Evolutionary conservation across 768 basidiomycete genomes (phyloP).

Genomic region (Boletus subcaerulescens): DNA sequence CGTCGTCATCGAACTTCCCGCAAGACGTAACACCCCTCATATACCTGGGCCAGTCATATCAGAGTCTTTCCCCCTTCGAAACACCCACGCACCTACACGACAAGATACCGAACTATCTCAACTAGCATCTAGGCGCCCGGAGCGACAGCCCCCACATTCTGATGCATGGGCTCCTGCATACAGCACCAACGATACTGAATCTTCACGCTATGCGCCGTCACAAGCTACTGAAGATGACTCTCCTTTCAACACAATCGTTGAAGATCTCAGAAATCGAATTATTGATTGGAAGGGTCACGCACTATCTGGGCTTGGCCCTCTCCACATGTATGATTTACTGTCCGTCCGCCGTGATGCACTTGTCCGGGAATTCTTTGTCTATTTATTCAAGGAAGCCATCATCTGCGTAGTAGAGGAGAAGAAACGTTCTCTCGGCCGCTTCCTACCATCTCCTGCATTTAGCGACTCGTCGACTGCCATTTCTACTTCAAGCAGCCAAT

Average conservation of each 20-base stretch:
- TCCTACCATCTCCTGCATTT: constrained; percentile 63
- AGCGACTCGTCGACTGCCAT: constrained; percentile 49
- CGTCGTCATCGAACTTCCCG: constrained; percentile 88
- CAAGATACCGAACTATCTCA: constrained; percentile 24
- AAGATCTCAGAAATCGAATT: constrained; percentile 86
- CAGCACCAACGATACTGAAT: constrained; percentile 29
- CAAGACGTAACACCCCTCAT: constrained; percentile 52
- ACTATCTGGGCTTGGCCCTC: constrained; percentile 79
- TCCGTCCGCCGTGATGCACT: constrained; percentile 86
- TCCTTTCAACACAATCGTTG: constrained; percentile 80
- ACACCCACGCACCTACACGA: constrained; percentile 17
- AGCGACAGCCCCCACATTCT: constrained; percentile 18
- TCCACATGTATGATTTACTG: constrained; percentile 91
- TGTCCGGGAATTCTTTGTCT: constrained; percentile 92
- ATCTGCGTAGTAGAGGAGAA: constrained; percentile 98
- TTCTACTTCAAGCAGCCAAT: constrained; percentile 29
- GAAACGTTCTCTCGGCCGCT: constrained; percentile 74
- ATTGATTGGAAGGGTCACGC: constrained; percentile 97
- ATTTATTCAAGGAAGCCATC: constrained; percentile 96
- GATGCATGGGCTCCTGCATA: constrained; percentile 29
- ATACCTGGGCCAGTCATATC: constrained; percentile 54
- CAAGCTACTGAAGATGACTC: constrained; percentile 55
- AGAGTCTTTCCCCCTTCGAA: constrained; percentile 43
- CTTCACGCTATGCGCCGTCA: constrained; percentile 28
- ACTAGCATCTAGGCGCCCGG: constrained; percentile 3